These are phyloP conservation scores for Diaporthe australafricana DNA, from an alignment of 2,329 filamentous ascomycete species.

Conservation along the genomic window DNA sequence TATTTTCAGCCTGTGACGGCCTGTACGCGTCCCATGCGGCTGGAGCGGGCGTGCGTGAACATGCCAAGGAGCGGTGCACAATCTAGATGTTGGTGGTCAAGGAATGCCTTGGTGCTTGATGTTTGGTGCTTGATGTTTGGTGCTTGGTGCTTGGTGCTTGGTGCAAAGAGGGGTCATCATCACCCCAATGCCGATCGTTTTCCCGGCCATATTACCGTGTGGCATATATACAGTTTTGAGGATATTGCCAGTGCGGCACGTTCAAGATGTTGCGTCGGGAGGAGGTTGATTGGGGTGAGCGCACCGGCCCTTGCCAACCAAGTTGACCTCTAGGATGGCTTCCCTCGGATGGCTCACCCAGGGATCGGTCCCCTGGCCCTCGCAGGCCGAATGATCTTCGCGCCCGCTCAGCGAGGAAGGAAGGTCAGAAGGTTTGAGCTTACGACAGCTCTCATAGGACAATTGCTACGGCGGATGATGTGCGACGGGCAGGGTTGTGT, in stretches of 20 bases:
- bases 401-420: neutral
- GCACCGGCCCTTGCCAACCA: too few relatives aligned
- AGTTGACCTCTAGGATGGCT: too few relatives aligned
- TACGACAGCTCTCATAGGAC: neutral
- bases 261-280: neutral
- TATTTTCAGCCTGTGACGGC: neutral
- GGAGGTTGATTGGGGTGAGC: too few relatives aligned
- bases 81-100: constrained; percentile 11
- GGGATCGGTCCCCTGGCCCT: neutral
- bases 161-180: neutral
- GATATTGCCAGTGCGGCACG: too few relatives aligned
- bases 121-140: too few relatives aligned
- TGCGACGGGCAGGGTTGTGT: neutral
- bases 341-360: too few relatives aligned
- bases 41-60: neutral
- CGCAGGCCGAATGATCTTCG: neutral
- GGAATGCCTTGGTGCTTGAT: too few relatives aligned
- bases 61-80: neutral
- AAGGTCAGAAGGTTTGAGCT: neutral
- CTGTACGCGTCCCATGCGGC: neutral
- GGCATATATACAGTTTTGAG: neutral
- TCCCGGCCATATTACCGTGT: neutral
- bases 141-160: too few relatives aligned
- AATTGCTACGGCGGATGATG: neutral
- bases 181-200: neutral